Evolutionary conservation across 495 filamentous ascomycete species (phyloP).

Genomic region (Penicillium maclennaniae): DNA sequence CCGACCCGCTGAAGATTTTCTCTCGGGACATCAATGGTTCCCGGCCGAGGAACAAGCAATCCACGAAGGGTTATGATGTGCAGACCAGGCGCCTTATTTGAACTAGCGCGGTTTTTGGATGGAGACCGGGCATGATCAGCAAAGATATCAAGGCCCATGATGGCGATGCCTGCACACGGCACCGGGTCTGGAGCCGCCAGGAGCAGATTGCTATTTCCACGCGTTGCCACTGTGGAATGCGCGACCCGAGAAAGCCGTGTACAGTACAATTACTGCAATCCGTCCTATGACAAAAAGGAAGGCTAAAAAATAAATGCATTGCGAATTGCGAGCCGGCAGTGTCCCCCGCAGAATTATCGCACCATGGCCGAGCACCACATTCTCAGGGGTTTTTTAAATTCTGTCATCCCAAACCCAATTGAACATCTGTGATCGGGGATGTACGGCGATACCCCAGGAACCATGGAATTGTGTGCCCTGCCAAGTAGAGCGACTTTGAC

Average conservation of each 20-base stretch:
- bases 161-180: slow-evolving; percentile 4
- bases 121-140: slow-evolving; percentile 6
- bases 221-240: slow-evolving; percentile 3
- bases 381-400: not conserved
- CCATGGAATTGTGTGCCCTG: slow-evolving; percentile 1
- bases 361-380: not conserved
- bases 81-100: not conserved
- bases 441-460: not conserved
- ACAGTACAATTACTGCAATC: no score
- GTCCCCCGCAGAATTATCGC: not conserved
- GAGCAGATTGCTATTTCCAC: slow-evolving; percentile 6
- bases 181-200: slow-evolving; percentile 14
- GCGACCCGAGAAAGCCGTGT: not conserved
- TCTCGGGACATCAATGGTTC: slow-evolving; percentile 2
- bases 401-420: not conserved
- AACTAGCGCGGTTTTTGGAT: slow-evolving; percentile 7
- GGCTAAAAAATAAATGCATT: no score
- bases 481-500: not conserved
- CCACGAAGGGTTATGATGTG: slow-evolving; percentile 7
- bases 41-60: slow-evolving; percentile 10
- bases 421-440: not conserved
- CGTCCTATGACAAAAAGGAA: not conserved
- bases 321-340: no score
- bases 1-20: not conserved
- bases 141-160: slow-evolving; percentile 2